Percentiles rank a stretch among this genome's conserved stretches.
Conservation (phyloP, 169 alveolate genomes). For the Plasmodium ovale region DNA sequence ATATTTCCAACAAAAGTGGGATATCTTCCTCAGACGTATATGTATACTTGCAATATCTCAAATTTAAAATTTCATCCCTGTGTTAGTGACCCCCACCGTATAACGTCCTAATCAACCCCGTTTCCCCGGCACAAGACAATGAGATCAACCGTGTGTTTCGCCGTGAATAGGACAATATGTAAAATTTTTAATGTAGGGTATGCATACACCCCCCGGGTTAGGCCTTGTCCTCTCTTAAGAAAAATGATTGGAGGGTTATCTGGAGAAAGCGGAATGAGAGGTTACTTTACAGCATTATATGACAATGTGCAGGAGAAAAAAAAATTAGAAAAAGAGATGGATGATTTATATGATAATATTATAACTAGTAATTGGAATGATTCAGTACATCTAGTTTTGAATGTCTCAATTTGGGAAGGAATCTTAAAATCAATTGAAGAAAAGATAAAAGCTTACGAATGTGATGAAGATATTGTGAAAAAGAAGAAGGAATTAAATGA, state of each 20-base stretch:
- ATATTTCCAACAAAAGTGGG: no score
- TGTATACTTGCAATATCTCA: no score
- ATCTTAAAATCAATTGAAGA: conserved; percentile 48
- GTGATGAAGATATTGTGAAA: conserved; percentile 31
- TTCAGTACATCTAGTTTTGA: conserved; percentile 54
- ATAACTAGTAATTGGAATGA: conserved; percentile 73
- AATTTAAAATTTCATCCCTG: no score
- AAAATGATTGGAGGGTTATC: no score
- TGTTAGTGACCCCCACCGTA: no score
- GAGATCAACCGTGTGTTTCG: background rate
- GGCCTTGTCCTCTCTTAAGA: no score
- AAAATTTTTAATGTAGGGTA: background rate
- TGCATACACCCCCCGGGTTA: background rate
- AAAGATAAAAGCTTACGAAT: conserved; percentile 40
- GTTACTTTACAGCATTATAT: conserved; percentile 39
- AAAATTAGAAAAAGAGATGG: conserved; percentile 31
- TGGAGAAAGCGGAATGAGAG: conserved; percentile 28
- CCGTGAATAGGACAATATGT: background rate
- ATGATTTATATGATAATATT: conserved; percentile 43
- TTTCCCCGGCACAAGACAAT: no score
- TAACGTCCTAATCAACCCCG: no score
- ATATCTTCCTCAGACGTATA: no score
- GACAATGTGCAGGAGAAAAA: conserved; percentile 28
- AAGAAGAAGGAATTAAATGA: conserved; percentile 50
- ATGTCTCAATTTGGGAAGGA: conserved; percentile 75